Evolutionary conservation across 345 rosid species (phyloP).

Genomic region (Eucalyptus polybractea): DNA sequence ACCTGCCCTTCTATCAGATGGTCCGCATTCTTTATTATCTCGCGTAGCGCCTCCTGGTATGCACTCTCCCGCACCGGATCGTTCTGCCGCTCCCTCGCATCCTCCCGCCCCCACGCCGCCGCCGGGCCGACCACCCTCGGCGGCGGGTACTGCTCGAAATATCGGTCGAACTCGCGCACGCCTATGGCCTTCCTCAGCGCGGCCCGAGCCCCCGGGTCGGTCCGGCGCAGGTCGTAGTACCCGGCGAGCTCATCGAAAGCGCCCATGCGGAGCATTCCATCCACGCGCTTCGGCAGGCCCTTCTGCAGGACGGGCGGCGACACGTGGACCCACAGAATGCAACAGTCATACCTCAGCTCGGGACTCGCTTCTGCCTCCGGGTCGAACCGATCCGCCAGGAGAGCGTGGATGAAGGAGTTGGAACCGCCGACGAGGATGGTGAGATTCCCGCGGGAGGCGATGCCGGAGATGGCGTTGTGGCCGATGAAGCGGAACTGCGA

Average conservation of each 20-base stretch:
- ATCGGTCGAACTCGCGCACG: too few species aligned
- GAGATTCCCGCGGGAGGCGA: conserved; percentile 21
- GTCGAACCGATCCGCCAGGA: conserved; percentile 39
- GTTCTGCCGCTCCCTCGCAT: fast-evolving
- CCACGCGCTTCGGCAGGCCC: conserved; percentile 6
- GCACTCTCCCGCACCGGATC: conserved; percentile 15
- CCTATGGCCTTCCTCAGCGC: too few species aligned
- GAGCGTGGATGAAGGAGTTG: conserved; percentile 63
- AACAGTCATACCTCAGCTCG: conserved; percentile 58
- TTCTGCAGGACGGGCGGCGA: conserved; percentile 38
- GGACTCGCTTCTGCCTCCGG: conserved; percentile 18
- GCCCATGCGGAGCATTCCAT: too few species aligned
- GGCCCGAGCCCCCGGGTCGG: too few species aligned
- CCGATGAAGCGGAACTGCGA: conserved; percentile 34
- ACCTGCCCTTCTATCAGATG: conserved; percentile 51
- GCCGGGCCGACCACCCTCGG: fast-evolving
- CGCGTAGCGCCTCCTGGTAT: conserved; percentile 57
- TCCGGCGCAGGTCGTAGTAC: too few species aligned
- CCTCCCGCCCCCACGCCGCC: too few species aligned
- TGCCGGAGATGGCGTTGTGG: conserved; percentile 4
- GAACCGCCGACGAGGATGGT: conserved; percentile 86
- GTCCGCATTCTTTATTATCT: conserved; percentile 62
- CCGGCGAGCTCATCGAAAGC: too few species aligned
- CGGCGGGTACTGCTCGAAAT: too few species aligned
- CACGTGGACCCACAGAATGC: conserved; percentile 79